Evolutionary conservation across 495 filamentous ascomycete genomes (phyloP).

Genomic region (Penicillium turbatum): DNA sequence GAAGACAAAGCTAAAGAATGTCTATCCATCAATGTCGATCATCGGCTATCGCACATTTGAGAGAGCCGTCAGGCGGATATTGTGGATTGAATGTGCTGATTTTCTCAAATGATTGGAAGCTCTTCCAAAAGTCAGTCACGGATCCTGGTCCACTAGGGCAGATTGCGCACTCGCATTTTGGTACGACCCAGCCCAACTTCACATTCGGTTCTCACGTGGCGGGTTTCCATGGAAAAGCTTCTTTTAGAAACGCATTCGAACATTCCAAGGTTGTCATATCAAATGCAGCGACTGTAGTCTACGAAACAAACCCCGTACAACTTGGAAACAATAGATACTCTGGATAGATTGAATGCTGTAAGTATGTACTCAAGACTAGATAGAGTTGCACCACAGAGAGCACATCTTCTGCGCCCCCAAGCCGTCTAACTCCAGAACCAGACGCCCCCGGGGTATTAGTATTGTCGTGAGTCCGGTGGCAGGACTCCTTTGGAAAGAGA

Average conservation of each 20-base stretch:
- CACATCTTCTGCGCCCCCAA: background rate
- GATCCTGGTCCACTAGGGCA: no score
- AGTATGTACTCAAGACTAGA: slow-evolving; percentile 4
- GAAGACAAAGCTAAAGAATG: background rate
- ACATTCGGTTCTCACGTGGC: slow-evolving; percentile 4
- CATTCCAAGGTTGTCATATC: no score
- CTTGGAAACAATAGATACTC: background rate
- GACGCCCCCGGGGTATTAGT: slow-evolving; percentile 16
- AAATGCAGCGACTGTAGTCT: no score
- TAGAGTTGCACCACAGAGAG: background rate
- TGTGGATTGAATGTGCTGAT: no score
- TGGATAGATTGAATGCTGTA: background rate
- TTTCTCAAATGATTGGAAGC: no score
- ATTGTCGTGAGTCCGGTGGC: slow-evolving; percentile 5
- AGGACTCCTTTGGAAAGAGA: background rate
- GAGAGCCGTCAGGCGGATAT: no score
- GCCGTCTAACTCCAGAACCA: background rate
- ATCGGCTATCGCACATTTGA: no score
- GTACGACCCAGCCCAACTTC: background rate
- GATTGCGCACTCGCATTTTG: background rate
- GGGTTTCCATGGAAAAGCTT: slow-evolving; percentile 3
- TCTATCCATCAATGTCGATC: background rate
- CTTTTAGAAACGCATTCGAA: background rate
- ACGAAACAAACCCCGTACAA: no score
- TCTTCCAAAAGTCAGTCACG: no score